Evolutionary conservation across 176 grass and related monocot genomes (phyloP).

Genomic region (Phragmites australis): DNA sequence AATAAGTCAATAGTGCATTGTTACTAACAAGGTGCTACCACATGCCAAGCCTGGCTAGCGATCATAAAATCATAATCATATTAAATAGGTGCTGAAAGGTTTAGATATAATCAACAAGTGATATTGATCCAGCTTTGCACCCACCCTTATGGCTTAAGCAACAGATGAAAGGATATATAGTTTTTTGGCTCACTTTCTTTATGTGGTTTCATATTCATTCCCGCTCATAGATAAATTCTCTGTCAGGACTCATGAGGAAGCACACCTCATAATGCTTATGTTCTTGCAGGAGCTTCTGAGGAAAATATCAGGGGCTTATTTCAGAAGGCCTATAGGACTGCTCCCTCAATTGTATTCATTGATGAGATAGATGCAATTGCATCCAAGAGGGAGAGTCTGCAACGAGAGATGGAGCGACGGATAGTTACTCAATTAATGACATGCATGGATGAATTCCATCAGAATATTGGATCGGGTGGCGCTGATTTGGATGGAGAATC

Average conservation of each 20-base stretch:
- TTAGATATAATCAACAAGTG: not conserved
- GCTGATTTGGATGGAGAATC: slow-evolving; percentile 46
- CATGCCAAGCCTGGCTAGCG: not conserved
- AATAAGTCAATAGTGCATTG: not conserved
- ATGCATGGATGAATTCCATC: slow-evolving; percentile 94
- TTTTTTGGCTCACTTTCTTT: not conserved
- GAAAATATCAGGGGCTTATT: slow-evolving; percentile 91
- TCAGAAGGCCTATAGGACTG: slow-evolving; percentile 86
- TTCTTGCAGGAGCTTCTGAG: slow-evolving; percentile 75
- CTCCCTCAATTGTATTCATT: slow-evolving; percentile 94
- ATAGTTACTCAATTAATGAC: slow-evolving; percentile 97
- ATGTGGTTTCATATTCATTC: not conserved
- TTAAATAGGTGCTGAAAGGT: not conserved
- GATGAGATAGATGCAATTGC: slow-evolving; percentile 98
- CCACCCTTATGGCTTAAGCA: not conserved
- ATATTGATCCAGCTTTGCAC: not conserved
- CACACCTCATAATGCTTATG: not conserved
- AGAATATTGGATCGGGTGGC: slow-evolving; percentile 40
- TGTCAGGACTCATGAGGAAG: not conserved
- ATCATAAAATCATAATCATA: not conserved
- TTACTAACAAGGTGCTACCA: not conserved
- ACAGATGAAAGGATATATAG: not conserved
- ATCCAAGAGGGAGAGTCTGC: slow-evolving; percentile 92
- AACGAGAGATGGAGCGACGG: slow-evolving; percentile 84
- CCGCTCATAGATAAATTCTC: not conserved